phyloP scores from a whole-genome alignment of 179 eudicot genomes.

The Amaranthus tricolor region DNA sequence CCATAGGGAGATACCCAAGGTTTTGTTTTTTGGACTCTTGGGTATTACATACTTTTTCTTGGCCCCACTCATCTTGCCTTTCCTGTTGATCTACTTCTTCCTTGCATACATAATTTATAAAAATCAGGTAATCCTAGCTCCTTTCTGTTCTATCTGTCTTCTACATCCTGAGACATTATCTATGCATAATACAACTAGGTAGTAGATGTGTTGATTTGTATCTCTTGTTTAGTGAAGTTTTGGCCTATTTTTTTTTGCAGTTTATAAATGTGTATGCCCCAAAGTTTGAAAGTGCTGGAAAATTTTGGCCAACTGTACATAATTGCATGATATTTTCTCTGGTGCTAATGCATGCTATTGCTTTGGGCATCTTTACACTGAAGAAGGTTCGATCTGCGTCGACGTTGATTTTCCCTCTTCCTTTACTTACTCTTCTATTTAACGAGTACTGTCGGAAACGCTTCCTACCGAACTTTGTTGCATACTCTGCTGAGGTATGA shows the following conservation, averaged over 20 bases:
- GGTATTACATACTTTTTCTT: slow-evolving; percentile 91
- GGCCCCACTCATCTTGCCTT: slow-evolving; percentile 88
- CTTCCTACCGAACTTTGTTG: slow-evolving; percentile 58
- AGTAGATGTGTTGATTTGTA: not conserved
- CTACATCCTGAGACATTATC: not conserved
- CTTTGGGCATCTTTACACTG: slow-evolving; percentile 64
- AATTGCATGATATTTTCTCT: slow-evolving; percentile 66
- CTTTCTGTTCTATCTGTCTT: not conserved
- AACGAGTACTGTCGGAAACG: slow-evolving; percentile 73
- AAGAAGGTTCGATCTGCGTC: slow-evolving; percentile 57
- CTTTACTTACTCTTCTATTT: slow-evolving; percentile 61
- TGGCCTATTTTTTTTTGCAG: slow-evolving; percentile 38
- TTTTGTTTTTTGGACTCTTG: slow-evolving; percentile 77
- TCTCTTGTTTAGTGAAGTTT: not conserved
- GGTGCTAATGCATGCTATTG: slow-evolving; percentile 67
- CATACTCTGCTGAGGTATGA: slow-evolving; percentile 64
- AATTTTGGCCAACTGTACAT: slow-evolving; percentile 68
- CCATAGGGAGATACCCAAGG: slow-evolving; percentile 72
- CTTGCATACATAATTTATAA: slow-evolving; percentile 79
- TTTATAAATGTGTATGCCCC: slow-evolving; percentile 62
- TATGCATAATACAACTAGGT: not conserved
- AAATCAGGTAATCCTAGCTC: slow-evolving; percentile 61
- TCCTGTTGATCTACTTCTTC: slow-evolving; percentile 77
- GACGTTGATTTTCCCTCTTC: slow-evolving; percentile 51
- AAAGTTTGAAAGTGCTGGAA: slow-evolving; percentile 68